Evolutionary conservation across 1,284 basidiomycete species (phyloP).

Genomic region (Coriolopsis trogii): DNA sequence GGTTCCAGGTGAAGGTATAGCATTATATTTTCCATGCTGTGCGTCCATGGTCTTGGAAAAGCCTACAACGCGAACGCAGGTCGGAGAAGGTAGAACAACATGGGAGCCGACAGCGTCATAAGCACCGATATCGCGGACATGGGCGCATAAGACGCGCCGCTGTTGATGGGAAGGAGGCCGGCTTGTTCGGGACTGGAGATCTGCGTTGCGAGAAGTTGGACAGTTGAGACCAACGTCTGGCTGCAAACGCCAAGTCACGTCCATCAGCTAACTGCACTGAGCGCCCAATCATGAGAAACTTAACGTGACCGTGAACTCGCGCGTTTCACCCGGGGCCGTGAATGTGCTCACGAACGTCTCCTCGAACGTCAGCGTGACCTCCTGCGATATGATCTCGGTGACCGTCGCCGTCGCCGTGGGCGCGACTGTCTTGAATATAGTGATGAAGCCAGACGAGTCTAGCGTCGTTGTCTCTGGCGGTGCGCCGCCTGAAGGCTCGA

Average conservation of each 20-base stretch:
- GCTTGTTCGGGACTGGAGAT: conserved; percentile 17
- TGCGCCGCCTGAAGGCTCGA: conserved; percentile 23
- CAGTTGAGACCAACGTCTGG: conserved; percentile 28
- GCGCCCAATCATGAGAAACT: conserved; percentile 1
- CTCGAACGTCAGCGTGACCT: conserved; percentile 33
- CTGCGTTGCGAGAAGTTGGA: conserved; percentile 21
- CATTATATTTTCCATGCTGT: too few relatives aligned
- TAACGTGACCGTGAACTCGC: conserved; percentile 32
- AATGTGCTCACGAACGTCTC: conserved; percentile 32
- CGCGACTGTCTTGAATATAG: conserved; percentile 17
- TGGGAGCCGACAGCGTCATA: conserved; percentile 2
- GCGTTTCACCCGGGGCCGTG: conserved; percentile 26
- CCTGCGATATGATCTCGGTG: conserved; percentile 25
- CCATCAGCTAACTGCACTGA: neutral
- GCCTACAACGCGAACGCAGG: conserved; percentile 1
- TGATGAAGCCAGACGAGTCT: conserved; percentile 16
- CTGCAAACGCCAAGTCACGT: conserved; percentile 9
- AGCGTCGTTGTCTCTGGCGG: conserved; percentile 5
- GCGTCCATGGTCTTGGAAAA: too few relatives aligned
- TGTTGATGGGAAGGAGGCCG: conserved; percentile 34
- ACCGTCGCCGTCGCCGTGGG: conserved; percentile 30
- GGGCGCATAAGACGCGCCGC: conserved; percentile 6
- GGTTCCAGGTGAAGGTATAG: too few relatives aligned
- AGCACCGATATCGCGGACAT: neutral
- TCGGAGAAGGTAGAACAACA: conserved; percentile 7